Base-by-base conservation (phyloP, 129 eudicot genomes). In the Mikania micrantha region DNA sequence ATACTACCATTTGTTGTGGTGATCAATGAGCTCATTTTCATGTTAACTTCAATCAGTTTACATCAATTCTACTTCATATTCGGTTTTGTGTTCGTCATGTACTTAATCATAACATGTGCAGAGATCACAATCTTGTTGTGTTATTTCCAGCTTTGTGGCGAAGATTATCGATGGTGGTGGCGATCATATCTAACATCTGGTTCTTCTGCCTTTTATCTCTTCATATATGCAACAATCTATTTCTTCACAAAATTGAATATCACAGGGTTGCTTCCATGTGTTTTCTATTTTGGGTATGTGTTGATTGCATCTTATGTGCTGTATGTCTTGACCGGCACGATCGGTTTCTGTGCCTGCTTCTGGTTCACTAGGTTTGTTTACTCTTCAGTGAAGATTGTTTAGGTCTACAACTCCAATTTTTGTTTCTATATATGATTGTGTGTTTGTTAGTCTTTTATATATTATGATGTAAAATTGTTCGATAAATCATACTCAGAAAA, bases 111-210 rank as follows among this genome's bases (percentile, higher is more conserved):
- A 42, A 79, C 80, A 12, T 81, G 91, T 38, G 91, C 91, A 0
- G 87, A 85, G 66, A 71, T 82, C 12, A 64, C 87, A 0, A 13
- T 85, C 29, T 86, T 85, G 47, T 80, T 85, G 22, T 85, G 87
- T 74, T 85, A 82, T n/a, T 85, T 78, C 85, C 87, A 85, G 53
- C 48, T 85, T 29, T 81, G 91, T 71, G 67, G 87, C 19, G 91
- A 82, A 50, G 87, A 85, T 22, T 85, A 85, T 21, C 64, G 24
- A 13, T 85, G 87, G 91, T 85, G 91, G 87, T 85, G 91, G 91
- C 72, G 85, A 39, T 81, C 91, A 2, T 85, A 81, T 50, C 31
- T 85, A 50, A 82, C 91, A 4, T 79, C 87, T 0, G 87, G 91
- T 29, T 85, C 87, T 7, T 79, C 91, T 3, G 87, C 85, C 0